A percentile compares a stretch with the other conserved stretches of the same genome.
Evolutionary conservation across 129 eudicot genomes (phyloP).

Genomic region (Kitagawia praeruptora): DNA sequence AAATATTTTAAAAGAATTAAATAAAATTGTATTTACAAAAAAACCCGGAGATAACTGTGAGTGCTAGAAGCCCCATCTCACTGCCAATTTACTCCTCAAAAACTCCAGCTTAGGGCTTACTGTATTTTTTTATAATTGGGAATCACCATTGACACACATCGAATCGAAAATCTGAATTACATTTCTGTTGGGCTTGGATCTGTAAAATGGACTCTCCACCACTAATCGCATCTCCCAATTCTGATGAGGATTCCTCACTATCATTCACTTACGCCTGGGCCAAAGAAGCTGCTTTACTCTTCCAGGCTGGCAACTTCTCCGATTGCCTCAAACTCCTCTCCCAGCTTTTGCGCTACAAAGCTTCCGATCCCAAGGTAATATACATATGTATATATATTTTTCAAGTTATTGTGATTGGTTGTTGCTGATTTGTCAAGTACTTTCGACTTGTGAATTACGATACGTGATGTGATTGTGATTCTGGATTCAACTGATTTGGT

Average conservation of each 20-base stretch:
- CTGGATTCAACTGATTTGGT: neutral
- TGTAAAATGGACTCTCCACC: slow-evolving; percentile 21
- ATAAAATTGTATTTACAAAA: too few species aligned
- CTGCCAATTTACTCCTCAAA: neutral
- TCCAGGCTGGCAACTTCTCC: slow-evolving; percentile 60
- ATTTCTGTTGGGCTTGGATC: slow-evolving; percentile 1
- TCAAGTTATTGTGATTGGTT: neutral
- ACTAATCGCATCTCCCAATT: neutral
- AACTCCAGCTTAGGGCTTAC: neutral
- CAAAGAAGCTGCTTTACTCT: slow-evolving; percentile 68
- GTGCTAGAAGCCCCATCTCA: neutral
- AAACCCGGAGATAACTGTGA: neutral
- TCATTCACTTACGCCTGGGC: slow-evolving; percentile 53
- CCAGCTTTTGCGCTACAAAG: slow-evolving; percentile 58
- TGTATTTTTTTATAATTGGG: neutral
- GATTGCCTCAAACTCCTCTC: slow-evolving; percentile 64
- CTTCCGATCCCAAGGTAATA: slow-evolving; percentile 60
- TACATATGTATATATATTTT: neutral
- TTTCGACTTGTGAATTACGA: neutral
- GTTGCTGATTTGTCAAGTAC: neutral
- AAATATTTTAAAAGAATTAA: too few species aligned
- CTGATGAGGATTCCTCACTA: neutral
- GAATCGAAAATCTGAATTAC: neutral
- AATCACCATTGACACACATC: neutral
- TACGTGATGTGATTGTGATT: neutral